Evolutionary conservation across 345 rosid genomes (phyloP).

Genomic region (Noccaea bulbosa): DNA sequence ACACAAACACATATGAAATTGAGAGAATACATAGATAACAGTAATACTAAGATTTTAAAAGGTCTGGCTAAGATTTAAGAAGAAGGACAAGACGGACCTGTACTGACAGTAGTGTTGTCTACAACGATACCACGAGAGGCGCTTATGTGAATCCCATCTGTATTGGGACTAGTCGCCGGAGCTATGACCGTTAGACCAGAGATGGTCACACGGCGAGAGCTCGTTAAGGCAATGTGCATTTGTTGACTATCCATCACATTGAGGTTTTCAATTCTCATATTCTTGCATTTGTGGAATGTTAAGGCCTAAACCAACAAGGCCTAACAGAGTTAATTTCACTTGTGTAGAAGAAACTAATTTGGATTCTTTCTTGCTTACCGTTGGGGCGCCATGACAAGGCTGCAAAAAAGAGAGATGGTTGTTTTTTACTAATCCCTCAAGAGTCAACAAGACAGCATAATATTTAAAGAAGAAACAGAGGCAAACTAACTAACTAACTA

Average conservation of each 20-base stretch:
- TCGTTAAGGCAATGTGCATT: conserved; percentile 79
- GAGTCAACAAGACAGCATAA: not conserved
- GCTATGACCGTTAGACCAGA: conserved; percentile 60
- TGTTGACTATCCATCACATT: conserved; percentile 65
- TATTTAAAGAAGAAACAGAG: conserved; percentile 3
- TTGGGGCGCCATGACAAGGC: conserved; percentile 96
- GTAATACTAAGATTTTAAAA: not conserved
- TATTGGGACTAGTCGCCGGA: conserved; percentile 80
- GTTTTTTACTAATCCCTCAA: not conserved
- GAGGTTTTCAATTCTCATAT: conserved; percentile 62
- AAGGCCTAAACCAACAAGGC: conserved; percentile 58
- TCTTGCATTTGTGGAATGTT: conserved; percentile 84
- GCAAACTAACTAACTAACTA: not conserved
- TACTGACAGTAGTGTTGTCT: conserved; percentile 57
- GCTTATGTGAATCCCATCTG: conserved; percentile 92
- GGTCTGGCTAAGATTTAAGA: conserved; percentile 14
- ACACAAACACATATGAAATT: conserved; percentile 34
- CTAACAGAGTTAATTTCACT: conserved; percentile 19
- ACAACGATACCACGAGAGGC: conserved; percentile 66
- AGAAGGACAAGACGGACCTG: conserved; percentile 52
- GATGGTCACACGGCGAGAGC: conserved; percentile 59
- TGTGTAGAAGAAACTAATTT: conserved; percentile 9
- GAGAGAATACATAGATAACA: not conserved
- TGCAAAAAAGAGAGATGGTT: conserved; percentile 45
- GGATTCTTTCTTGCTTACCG: conserved; percentile 58